Base-by-base conservation (phyloP, 495 filamentous ascomycete genomes). In the Venustampulla echinocandica region DNA sequence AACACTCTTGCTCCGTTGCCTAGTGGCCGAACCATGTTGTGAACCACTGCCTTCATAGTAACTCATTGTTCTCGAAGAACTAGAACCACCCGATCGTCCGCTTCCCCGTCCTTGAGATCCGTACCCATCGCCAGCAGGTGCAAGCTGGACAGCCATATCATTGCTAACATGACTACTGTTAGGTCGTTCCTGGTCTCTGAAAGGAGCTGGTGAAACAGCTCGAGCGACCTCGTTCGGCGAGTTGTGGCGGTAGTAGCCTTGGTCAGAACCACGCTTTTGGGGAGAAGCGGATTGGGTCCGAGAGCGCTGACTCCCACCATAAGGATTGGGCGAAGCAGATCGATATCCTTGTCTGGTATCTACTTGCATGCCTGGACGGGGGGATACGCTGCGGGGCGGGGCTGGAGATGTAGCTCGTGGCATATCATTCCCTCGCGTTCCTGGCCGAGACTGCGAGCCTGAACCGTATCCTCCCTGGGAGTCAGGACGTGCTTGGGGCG, bases 1-100 rank as follows among this genome's bases (percentile, higher is more conserved):
- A 49, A 87, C 70, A 53, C 90, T 94, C 69, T 86, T 84, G 60
- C 89, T 95, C 52, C 90, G 71, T 43, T 74, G 77, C 50, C 82
- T 67, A 19, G 72, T 65, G 44, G 60, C 69, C 15, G 56, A 62
- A 60, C 32, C 44, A 25, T 64, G 52, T 27, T 47, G 43, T 10
- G 32, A 48, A 17, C 67, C 66, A 23, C 64, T 55, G 15, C 70
- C 74, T 28, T 77, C 80, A 57, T 87, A 87, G 57, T 84, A 76
- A 32, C 69, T 73, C 68, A 77, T 76, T 5, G 76, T 58, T 9
- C 63, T 64, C 14, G 61, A 60, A 18, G 49, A 46, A 35, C 67
- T 65, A 9, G 33, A 35, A 60, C 38, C 63, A 5, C 53, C 63
- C 0, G 67, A 63, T 13, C 69, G 60, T 10, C 58, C 55, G 22